Percentiles rank a stretch among this genome's conserved stretches.
phyloP scores from a whole-genome alignment of 2,329 filamentous ascomycete genomes.

The Colletotrichum horii region DNA sequence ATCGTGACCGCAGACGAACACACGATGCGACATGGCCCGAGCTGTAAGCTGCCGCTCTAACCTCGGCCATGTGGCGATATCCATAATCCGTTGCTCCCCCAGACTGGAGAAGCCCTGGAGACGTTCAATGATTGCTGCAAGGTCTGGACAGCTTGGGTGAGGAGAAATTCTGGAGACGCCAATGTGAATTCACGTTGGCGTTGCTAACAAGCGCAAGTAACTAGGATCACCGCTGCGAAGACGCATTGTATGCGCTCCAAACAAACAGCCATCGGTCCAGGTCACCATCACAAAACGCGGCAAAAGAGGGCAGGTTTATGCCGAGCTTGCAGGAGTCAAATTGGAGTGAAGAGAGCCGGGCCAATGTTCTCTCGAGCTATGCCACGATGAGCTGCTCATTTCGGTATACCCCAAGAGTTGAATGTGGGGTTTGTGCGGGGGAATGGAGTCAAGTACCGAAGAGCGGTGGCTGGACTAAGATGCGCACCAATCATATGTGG shows the following conservation, averaged over 20 bases:
- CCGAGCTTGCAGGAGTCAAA: background rate
- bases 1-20: background rate
- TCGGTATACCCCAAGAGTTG: background rate
- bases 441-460: background rate
- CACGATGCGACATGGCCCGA: conserved; percentile 8
- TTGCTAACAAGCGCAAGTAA: background rate
- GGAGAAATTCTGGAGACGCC: background rate
- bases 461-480: background rate
- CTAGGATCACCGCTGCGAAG: background rate
- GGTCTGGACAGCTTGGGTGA: background rate
- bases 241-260: conserved; percentile 10
- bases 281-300: background rate
- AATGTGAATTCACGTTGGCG: background rate
- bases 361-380: conserved; percentile 15
- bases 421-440: conserved; percentile 11
- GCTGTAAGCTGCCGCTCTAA: conserved; percentile 5
- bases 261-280: background rate
- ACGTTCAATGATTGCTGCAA: background rate
- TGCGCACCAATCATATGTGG: conserved; percentile 10
- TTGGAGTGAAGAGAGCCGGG: background rate
- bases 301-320: background rate
- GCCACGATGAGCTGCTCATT: background rate
- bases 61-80: conserved; percentile 10
- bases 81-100: background rate
- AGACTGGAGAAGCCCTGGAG: background rate